Evolutionary conservation across 805 yeast genomes (phyloP).

Genomic region (Suhomyces kilbournensis): DNA sequence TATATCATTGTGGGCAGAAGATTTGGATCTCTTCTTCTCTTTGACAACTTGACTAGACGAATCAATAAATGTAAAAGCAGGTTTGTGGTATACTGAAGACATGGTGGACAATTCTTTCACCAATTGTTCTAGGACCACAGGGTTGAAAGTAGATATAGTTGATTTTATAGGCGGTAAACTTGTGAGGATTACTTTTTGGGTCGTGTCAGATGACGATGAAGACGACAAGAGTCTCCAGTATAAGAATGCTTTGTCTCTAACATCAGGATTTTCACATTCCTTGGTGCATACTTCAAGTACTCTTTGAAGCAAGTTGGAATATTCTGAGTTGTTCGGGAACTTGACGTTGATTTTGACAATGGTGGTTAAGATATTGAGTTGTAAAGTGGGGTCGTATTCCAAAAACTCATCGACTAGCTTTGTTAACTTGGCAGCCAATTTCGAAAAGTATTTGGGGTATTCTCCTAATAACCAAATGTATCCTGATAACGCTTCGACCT

Average conservation of each 20-base stretch:
- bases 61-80: conserved; percentile 62
- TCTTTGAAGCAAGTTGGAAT: conserved; percentile 50
- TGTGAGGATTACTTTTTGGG: conserved; percentile 55
- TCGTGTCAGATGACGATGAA: conserved; percentile 31
- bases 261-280: conserved; percentile 68
- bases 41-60: conserved; percentile 13
- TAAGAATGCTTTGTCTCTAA: conserved; percentile 74
- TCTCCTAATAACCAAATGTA: conserved; percentile 74
- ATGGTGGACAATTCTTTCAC: conserved; percentile 76
- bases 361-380: conserved; percentile 56
- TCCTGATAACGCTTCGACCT: conserved; percentile 51
- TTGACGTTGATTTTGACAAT: conserved; percentile 53
- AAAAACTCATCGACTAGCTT: conserved; percentile 49
- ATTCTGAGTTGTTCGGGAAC: conserved; percentile 15
- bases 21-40: conserved; percentile 11
- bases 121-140: conserved; percentile 63
- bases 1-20: conserved; percentile 28
- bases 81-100: conserved; percentile 87
- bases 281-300: conserved; percentile 62
- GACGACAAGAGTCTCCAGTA: conserved; percentile 75
- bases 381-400: conserved; percentile 60
- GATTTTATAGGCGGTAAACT: conserved; percentile 70
- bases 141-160: conserved; percentile 69
- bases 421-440: conserved; percentile 45
- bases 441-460: conserved; percentile 59